These are phyloP conservation scores for Botrytis elliptica DNA, from an alignment of 2,329 filamentous ascomycete species.

Conservation along the genomic window DNA sequence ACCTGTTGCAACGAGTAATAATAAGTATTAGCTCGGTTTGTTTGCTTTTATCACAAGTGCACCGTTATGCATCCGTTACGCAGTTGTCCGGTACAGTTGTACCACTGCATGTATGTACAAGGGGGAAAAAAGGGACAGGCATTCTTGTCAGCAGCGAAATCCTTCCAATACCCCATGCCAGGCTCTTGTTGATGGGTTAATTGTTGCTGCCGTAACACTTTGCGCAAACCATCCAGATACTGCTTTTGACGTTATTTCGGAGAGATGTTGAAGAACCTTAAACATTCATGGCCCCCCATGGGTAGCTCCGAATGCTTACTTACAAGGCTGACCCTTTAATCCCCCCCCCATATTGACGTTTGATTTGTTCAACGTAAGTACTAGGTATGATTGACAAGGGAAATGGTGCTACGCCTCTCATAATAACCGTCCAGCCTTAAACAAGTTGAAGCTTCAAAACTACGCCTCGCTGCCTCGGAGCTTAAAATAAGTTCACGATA, in stretches of 20 bases:
- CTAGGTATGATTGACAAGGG: not conserved
- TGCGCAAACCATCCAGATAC: not conserved
- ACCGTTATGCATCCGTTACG: not conserved
- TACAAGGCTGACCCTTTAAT: slow-evolving; percentile 12
- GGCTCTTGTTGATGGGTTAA: not conserved
- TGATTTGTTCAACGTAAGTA: slow-evolving; percentile 9
- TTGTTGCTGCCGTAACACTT: not conserved
- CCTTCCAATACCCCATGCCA: not conserved
- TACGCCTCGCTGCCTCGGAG: slow-evolving; percentile 1
- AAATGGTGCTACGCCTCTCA: slow-evolving; percentile 7
- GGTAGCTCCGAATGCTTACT: not conserved
- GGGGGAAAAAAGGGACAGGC: not conserved
- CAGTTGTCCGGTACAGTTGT: not conserved
- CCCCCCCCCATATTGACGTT: not conserved
- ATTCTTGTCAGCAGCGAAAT: not conserved
- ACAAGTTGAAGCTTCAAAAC: not conserved
- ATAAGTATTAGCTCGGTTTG: not conserved
- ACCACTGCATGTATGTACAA: not conserved
- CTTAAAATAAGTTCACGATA: slow-evolving; percentile 2
- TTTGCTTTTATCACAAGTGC: not conserved
- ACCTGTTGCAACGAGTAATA: not conserved
- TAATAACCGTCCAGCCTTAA: not conserved
- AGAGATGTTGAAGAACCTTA: not conserved
- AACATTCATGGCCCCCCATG: not conserved
- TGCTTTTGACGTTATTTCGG: not conserved